phyloP scores from a whole-genome alignment of 805 yeast species.

The Zygosaccharomyces pseudorouxii region DNA sequence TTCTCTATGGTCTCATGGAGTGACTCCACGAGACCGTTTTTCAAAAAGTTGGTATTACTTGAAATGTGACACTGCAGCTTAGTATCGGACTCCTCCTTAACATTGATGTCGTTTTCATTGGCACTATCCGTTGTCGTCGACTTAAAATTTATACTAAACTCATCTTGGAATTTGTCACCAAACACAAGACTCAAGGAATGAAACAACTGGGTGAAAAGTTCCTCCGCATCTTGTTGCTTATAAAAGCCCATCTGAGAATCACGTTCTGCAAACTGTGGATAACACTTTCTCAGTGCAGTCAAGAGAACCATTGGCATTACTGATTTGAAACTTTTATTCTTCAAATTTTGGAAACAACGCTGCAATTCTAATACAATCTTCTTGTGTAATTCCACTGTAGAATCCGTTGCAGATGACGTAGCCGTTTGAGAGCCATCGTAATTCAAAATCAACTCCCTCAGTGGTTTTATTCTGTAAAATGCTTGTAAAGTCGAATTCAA shows the following conservation, averaged over 20 bases:
- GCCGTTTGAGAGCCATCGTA: conserved; percentile 55
- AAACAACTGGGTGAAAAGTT: conserved; percentile 79
- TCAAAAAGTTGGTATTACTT: conserved; percentile 77
- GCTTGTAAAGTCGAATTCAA: conserved; percentile 87
- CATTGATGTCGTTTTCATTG: conserved; percentile 45
- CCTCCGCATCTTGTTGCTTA: conserved; percentile 98
- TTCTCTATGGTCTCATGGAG: conserved; percentile 75
- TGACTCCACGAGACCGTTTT: conserved; percentile 75
- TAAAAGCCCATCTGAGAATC: conserved; percentile 59
- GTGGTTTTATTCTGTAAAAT: conserved; percentile 70
- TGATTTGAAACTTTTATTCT: conserved; percentile 40
- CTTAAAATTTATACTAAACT: conserved; percentile 62
- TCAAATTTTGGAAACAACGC: conserved; percentile 40
- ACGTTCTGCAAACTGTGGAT: conserved; percentile 88
- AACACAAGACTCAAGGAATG: conserved; percentile 43
- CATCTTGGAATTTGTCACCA: conserved; percentile 47
- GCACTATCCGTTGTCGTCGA: conserved; percentile 59
- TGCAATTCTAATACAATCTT: conserved; percentile 47
- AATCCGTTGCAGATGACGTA: conserved; percentile 28
- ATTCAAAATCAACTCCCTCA: conserved; percentile 56
- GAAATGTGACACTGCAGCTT: conserved; percentile 89
- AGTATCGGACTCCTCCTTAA: conserved; percentile 45
- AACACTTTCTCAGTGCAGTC: conserved; percentile 55
- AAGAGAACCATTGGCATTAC: conserved; percentile 68
- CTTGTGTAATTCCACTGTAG: conserved; percentile 35